phyloP scores from a whole-genome alignment of 2,329 filamentous ascomycete genomes.

The Alternaria gansuensis region DNA sequence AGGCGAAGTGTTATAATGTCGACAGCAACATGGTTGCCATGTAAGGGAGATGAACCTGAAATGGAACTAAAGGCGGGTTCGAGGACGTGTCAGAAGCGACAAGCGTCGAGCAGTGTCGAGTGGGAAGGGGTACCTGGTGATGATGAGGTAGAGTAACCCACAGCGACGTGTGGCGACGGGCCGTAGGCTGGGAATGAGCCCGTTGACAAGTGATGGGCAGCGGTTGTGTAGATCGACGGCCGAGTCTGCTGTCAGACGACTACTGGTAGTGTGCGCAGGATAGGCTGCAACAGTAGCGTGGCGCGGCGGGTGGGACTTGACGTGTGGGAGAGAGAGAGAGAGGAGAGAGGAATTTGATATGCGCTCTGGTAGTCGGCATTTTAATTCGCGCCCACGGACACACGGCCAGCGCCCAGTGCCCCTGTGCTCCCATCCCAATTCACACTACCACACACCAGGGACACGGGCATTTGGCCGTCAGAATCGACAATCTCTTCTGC shows the following conservation, averaged over 20 bases:
- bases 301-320: slow-evolving; percentile 21
- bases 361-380: slow-evolving; percentile 22
- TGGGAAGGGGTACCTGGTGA: slow-evolving; percentile 45
- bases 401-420: slow-evolving; percentile 31
- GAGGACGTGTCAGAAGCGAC: slow-evolving; percentile 37
- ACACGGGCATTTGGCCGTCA: slow-evolving; percentile 4
- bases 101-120: slow-evolving; percentile 29
- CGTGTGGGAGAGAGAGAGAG: slow-evolving; percentile 21
- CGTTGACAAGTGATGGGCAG: slow-evolving; percentile 19
- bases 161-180: slow-evolving; percentile 46
- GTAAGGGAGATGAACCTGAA: slow-evolving; percentile 40
- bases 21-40: slow-evolving; percentile 43
- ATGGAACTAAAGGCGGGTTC: slow-evolving; percentile 34
- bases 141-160: slow-evolving; percentile 46
- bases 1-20: slow-evolving; percentile 51
- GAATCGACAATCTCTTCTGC: neutral
- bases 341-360: slow-evolving; percentile 36
- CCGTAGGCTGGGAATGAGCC: slow-evolving; percentile 34
- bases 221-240: slow-evolving; percentile 21
- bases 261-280: slow-evolving; percentile 12
- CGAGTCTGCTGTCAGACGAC: slow-evolving; percentile 21
- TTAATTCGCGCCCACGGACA: slow-evolving; percentile 24
- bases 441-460: neutral
- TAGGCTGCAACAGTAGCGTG: slow-evolving; percentile 30
- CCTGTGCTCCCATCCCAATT: neutral